A percentile compares a stretch with the other conserved stretches of the same genome.
phyloP scores from a whole-genome alignment of 2,329 filamentous ascomycete genomes.

The Aspergillus hortae region DNA sequence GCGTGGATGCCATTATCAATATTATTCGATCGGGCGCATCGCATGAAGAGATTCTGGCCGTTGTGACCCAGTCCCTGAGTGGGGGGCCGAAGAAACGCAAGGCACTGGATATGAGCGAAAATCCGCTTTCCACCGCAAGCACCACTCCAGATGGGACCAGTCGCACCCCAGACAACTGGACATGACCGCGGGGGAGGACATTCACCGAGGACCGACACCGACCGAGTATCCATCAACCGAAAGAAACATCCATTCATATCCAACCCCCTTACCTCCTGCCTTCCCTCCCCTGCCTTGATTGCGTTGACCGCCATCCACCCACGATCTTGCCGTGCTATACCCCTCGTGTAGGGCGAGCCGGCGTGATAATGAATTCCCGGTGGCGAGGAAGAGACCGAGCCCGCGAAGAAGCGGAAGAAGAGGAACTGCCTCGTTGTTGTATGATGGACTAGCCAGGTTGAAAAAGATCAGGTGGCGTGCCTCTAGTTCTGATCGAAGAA shows the following conservation, averaged over 20 bases:
- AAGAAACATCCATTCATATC: background rate
- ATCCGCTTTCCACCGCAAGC: background rate
- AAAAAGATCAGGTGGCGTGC: background rate
- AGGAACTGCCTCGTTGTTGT: background rate
- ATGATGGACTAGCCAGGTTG: background rate
- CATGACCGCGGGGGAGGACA: background rate
- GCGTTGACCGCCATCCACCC: too few species aligned
- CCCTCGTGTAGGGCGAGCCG: too few species aligned
- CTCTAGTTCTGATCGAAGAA: background rate
- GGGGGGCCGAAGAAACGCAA: background rate
- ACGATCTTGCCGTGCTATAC: too few species aligned
- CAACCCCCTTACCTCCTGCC: background rate
- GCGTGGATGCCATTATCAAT: conserved; percentile 23
- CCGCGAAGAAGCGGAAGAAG: background rate
- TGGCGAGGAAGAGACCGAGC: background rate
- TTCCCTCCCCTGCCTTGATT: too few species aligned
- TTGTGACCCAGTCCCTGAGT: conserved; percentile 4
- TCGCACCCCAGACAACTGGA: background rate
- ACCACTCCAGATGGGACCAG: background rate
- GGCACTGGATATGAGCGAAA: background rate
- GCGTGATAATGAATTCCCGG: too few species aligned
- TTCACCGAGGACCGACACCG: background rate
- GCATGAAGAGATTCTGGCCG: conserved; percentile 13
- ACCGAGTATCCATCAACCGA: too few species aligned
- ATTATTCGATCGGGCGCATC: conserved; percentile 23